These are phyloP conservation scores for Torulaspora maleeae DNA, from an alignment of 805 yeast genomes.

Conservation along the genomic window DNA sequence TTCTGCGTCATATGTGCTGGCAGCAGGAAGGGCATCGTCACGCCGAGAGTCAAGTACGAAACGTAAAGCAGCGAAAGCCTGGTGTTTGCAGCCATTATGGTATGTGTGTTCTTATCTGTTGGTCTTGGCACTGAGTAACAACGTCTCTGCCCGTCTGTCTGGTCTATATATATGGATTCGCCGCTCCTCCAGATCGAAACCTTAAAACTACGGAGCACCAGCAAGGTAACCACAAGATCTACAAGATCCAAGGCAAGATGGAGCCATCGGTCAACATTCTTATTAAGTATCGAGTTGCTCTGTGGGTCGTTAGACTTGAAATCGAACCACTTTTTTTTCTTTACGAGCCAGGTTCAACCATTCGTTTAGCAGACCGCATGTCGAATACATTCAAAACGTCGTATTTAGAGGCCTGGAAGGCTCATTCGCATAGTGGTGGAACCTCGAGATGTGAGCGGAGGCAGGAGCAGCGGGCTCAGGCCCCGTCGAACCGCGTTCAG, in stretches of 20 bases:
- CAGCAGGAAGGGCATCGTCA: conserved; percentile 29
- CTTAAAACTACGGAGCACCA: neutral
- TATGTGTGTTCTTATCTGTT: neutral
- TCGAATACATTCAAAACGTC: neutral
- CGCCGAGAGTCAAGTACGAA: conserved; percentile 27
- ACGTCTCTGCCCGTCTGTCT: too few species aligned
- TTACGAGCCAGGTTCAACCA: neutral
- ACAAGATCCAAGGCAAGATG: neutral
- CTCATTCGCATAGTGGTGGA: neutral
- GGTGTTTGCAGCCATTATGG: neutral
- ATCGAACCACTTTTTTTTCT: conserved; percentile 4
- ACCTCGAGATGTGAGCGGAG: neutral
- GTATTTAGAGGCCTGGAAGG: neutral
- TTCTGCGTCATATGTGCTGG: conserved; percentile 28
- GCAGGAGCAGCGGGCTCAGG: too few species aligned
- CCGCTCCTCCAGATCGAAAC: too few species aligned
- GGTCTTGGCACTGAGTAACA: too few species aligned
- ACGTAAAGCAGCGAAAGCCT: conserved; percentile 18
- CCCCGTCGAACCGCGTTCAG: too few species aligned
- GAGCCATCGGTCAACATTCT: neutral
- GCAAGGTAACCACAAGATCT: neutral
- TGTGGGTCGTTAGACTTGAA: neutral
- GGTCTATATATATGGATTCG: too few species aligned
- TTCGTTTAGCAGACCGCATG: conserved; percentile 3
- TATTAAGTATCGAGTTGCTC: too few species aligned